These are phyloP conservation scores for Fraxinus latifolia DNA, from an alignment of 305 asterid genomes.

Conservation along the genomic window DNA sequence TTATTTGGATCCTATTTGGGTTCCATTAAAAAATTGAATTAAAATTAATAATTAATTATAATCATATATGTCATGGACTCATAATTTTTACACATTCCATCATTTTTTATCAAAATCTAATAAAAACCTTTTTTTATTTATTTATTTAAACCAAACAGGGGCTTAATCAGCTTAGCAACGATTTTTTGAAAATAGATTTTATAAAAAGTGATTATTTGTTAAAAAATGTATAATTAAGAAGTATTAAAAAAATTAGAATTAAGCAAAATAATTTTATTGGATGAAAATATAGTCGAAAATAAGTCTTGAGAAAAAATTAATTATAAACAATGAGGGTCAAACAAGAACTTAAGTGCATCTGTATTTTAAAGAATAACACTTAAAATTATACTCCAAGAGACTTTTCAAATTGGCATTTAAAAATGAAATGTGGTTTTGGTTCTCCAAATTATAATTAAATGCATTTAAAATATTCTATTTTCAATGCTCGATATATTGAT, in stretches of 20 bases:
- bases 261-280: background rate
- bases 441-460: no score
- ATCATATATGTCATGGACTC: background rate
- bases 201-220: no score
- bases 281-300: background rate
- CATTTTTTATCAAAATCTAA: no score
- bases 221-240: background rate
- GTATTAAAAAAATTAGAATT: background rate
- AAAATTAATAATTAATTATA: no score
- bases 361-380: background rate
- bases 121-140: no score
- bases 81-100: no score
- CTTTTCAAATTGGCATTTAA: background rate
- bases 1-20: background rate
- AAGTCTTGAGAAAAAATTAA: background rate
- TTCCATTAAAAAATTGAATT: no score
- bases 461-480: no score
- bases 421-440: background rate
- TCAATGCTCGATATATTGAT: no score
- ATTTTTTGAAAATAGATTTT: no score
- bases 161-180: background rate
- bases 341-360: background rate
- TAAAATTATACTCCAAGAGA: no score
- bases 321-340: background rate
- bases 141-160: background rate